Conservation (phyloP, 1,139 yeast genomes). For the Pichia sp. region DNA sequence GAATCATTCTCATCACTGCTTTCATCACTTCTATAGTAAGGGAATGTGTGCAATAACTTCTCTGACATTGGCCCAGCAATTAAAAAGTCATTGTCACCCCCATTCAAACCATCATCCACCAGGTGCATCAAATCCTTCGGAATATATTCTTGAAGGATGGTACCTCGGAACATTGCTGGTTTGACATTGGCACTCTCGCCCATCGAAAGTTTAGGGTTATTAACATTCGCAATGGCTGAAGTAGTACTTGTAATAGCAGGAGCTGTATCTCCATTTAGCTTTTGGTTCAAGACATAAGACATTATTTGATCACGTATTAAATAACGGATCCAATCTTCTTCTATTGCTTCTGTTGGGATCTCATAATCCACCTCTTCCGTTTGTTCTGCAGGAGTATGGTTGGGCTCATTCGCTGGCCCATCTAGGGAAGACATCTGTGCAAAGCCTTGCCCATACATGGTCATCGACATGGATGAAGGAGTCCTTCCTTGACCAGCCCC, state of each 20-base stretch:
- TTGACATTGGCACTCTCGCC: slow-evolving; percentile 14
- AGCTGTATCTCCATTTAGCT: slow-evolving; percentile 2
- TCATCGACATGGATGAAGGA: slow-evolving; percentile 1
- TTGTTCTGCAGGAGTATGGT: slow-evolving; percentile 1
- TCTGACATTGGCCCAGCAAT: slow-evolving; percentile 30
- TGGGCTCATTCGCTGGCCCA: neutral
- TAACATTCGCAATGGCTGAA: slow-evolving; percentile 5
- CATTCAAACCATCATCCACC: slow-evolving; percentile 14
- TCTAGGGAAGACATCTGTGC: neutral
- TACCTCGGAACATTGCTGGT: slow-evolving; percentile 18
- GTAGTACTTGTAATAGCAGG: neutral
- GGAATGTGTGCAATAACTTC: slow-evolving; percentile 22
- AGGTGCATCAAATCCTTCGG: slow-evolving; percentile 20
- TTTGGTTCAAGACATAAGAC: slow-evolving; percentile 7
- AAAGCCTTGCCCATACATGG: slow-evolving; percentile 1
- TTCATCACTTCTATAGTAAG: slow-evolving; percentile 24
- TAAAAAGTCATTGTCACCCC: slow-evolving; percentile 20
- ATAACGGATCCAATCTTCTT: slow-evolving; percentile 28
- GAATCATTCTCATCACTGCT: slow-evolving; percentile 16
- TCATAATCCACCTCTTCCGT: slow-evolving; percentile 12
- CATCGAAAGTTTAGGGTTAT: slow-evolving; percentile 1
- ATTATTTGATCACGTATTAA: slow-evolving; percentile 23
- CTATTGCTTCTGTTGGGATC: slow-evolving; percentile 17
- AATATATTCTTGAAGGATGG: slow-evolving; percentile 21
- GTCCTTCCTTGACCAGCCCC: slow-evolving; percentile 4